Evolutionary conservation across 148 eudicot species (phyloP).

Genomic region (Vaccinium vitisidaea): DNA sequence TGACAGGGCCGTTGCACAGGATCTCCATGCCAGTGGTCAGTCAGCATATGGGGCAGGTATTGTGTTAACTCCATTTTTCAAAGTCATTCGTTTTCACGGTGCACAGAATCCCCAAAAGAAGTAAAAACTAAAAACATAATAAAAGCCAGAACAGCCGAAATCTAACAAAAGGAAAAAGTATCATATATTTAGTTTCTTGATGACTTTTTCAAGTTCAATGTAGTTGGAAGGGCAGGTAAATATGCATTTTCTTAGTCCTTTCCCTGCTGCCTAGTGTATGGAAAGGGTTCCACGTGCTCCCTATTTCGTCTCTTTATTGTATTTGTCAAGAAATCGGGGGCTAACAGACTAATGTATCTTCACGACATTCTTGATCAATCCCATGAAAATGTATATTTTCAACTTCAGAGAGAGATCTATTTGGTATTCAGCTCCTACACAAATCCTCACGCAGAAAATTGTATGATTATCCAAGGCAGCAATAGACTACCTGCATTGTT

Average conservation of each 20-base stretch:
- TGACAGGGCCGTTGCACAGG: conserved; percentile 23
- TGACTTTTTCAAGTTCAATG: background rate
- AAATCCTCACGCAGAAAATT: too few relatives aligned
- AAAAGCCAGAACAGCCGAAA: background rate
- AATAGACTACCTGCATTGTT: too few relatives aligned
- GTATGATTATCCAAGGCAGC: too few relatives aligned
- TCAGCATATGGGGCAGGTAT: conserved; percentile 18
- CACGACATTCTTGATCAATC: background rate
- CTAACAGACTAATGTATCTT: background rate
- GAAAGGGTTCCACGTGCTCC: background rate
- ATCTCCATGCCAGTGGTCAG: conserved; percentile 13
- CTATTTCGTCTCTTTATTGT: background rate
- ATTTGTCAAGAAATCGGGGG: background rate
- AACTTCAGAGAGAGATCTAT: too few relatives aligned
- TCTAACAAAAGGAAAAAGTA: background rate
- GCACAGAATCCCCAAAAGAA: background rate
- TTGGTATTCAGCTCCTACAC: too few relatives aligned
- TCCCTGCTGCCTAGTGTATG: background rate
- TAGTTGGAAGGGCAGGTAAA: background rate
- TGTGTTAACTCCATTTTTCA: too few relatives aligned
- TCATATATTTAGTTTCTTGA: background rate
- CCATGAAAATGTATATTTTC: too few relatives aligned
- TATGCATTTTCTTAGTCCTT: background rate
- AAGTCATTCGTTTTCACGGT: background rate
- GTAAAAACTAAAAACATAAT: too few relatives aligned